Conservation (phyloP, 1,284 basidiomycete genomes). For the Lentinus polychrous region DNA sequence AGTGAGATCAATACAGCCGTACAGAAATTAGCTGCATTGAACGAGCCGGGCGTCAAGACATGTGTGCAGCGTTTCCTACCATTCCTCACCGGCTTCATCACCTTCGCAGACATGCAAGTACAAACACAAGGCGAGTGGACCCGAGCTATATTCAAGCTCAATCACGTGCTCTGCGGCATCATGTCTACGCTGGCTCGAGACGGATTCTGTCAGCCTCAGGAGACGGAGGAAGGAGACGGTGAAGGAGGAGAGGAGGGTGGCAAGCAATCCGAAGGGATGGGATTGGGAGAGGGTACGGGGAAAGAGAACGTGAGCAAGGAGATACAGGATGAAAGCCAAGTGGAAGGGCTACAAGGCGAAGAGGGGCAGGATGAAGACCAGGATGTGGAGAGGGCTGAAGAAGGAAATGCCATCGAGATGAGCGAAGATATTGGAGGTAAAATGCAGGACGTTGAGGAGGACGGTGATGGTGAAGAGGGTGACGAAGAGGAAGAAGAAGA, state of each 20-base stretch:
- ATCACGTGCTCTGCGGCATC: conserved; percentile 71
- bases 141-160: conserved; percentile 81
- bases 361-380: conserved; percentile 45
- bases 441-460: conserved; percentile 74
- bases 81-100: conserved; percentile 57
- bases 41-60: conserved; percentile 20
- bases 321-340: conserved; percentile 92
- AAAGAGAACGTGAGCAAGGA: conserved; percentile 86
- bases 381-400: conserved; percentile 47
- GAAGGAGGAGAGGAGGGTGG: conserved; percentile 44
- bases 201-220: conserved; percentile 90
- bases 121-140: conserved; percentile 56
- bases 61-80: conserved; percentile 45
- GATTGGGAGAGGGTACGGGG: conserved; percentile 83
- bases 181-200: conserved; percentile 72
- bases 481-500: conserved; percentile 51
- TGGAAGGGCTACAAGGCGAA: conserved; percentile 86
- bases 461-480: conserved; percentile 48
- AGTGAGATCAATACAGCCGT: conserved; percentile 31
- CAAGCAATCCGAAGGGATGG: conserved; percentile 67
- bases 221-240: conserved; percentile 44
- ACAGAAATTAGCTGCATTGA: conserved; percentile 21
- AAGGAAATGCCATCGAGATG: conserved; percentile 70
- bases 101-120: conserved; percentile 50
- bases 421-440: conserved; percentile 76